Percentiles rank a stretch among this genome's conserved stretches.
Conservation (phyloP, 139 green algal species). For the Spirogloea muscicola region DNA sequence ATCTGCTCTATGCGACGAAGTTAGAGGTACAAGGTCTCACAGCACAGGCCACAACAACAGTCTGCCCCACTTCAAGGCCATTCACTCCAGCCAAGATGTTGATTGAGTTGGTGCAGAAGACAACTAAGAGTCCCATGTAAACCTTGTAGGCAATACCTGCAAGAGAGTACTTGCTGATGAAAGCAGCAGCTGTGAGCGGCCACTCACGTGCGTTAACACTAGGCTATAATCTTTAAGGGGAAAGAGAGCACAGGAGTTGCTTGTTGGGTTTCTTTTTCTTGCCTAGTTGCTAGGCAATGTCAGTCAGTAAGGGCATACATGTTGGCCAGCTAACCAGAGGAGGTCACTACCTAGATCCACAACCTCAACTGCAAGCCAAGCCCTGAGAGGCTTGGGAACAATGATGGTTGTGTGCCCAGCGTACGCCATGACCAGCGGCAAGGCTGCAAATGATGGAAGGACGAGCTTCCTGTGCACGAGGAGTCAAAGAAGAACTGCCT, state of each 20-base stretch:
- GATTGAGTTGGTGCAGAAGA: slow-evolving; percentile 98
- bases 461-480: slow-evolving; percentile 74
- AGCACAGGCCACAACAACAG: slow-evolving; percentile 80
- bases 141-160: no score
- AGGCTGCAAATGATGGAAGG: slow-evolving; percentile 77
- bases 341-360: slow-evolving; percentile 29
- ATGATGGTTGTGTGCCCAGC: slow-evolving; percentile 66
- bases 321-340: no score
- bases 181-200: no score
- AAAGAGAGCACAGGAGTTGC: no score
- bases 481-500: slow-evolving; percentile 2
- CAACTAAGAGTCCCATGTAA: slow-evolving; percentile 88
- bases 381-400: slow-evolving; percentile 72
- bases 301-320: no score
- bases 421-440: slow-evolving; percentile 91
- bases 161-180: no score
- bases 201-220: no score
- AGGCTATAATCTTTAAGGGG: no score
- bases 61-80: slow-evolving; percentile 92
- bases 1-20: no score
- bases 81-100: slow-evolving; percentile 98
- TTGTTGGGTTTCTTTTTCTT: no score
- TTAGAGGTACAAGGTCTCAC: slow-evolving; percentile 52
- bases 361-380: slow-evolving; percentile 1
- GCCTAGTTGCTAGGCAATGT: no score